phyloP scores from a whole-genome alignment of 1,284 basidiomycete species.

The Neotropicomus parvogracilis region DNA sequence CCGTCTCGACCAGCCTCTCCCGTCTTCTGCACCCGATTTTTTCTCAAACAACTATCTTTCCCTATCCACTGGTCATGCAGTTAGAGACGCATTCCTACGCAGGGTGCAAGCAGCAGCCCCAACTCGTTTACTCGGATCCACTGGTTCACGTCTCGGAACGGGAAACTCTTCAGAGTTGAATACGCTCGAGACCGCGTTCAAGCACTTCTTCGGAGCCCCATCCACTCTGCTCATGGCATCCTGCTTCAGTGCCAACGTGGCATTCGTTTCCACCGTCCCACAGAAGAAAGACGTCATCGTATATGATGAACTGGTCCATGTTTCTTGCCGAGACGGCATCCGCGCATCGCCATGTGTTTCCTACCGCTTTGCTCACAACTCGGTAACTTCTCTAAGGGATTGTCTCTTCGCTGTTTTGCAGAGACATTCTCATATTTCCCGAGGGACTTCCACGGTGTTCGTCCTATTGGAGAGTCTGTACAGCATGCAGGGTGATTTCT shows the following conservation, averaged over 20 bases:
- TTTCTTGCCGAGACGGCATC: slow-evolving; percentile 59
- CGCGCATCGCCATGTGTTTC: slow-evolving; percentile 35
- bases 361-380: slow-evolving; percentile 48
- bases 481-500: slow-evolving; percentile 65
- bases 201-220: slow-evolving; percentile 23
- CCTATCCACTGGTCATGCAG: slow-evolving; percentile 38
- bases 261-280: slow-evolving; percentile 52
- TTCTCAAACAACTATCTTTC: slow-evolving; percentile 66
- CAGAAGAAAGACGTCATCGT: slow-evolving; percentile 51
- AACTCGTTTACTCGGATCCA: slow-evolving; percentile 45
- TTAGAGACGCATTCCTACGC: slow-evolving; percentile 35
- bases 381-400: slow-evolving; percentile 26
- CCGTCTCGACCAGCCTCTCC: slow-evolving; percentile 24
- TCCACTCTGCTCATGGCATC: slow-evolving; percentile 56
- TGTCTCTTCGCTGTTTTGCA: slow-evolving; percentile 30
- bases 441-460: slow-evolving; percentile 38
- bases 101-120: slow-evolving; percentile 26
- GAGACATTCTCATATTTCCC: slow-evolving; percentile 18
- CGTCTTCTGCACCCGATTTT: slow-evolving; percentile 42
- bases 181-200: slow-evolving; percentile 12
- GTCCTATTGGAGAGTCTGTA: slow-evolving; percentile 58
- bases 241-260: slow-evolving; percentile 61
- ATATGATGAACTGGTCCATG: slow-evolving; percentile 58
- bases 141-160: slow-evolving; percentile 55
- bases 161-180: slow-evolving; percentile 35